Evolutionary conservation across 306 rosid genomes (phyloP), one percentile per base, ranked within the genome.

Genomic region (Vachellia pachyceras): DNA sequence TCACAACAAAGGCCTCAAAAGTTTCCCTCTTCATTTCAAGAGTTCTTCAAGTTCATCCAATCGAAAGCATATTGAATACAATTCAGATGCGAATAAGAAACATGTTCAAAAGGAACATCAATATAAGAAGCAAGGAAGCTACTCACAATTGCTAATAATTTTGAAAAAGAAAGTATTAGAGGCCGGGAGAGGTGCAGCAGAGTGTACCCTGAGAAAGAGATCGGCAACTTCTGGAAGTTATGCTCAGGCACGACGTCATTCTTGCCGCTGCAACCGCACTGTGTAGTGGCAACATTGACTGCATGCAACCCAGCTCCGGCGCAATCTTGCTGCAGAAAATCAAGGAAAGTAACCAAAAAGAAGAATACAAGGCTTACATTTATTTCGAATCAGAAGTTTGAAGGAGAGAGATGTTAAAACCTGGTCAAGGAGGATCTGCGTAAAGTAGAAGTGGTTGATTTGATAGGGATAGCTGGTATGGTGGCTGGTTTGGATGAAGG

Each of bases 201-300:
- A 92, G 91, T 84, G 84, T 92, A 92, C 92, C 91, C 91, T 88
- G 90, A 67, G 87, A 90, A 82, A 90, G 94, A 70, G 92, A 86
- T 47, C 90, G 90, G 79, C 86, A 87, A 67, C 84, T 87, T 80
- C 90, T 80, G 71, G 92, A 89, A 22, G 83, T 73, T 29, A 87
- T 81, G 86, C 92, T 82, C 72, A 90, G 86, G 69, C 92, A 84
- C n/a, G 90, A 89, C 58, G 83, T 90, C 94, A 92, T 75, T 69
- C 90, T 87, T 63, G 87, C 91, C n/a, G 86, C 84, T 8, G 92
- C 86, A 78, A 87, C 90, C 18, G 89, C 89, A 44, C 87, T 80
- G 88, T 92, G 93, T 36, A 92, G 85, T 5, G 94, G 93, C 83
- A 92, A 78, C 50, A 90, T 82, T 0, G 93, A 92, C 20, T 84